Conservation (phyloP, 192 early-diverging fungal genomes). For the Coemansia sp. region DNA sequence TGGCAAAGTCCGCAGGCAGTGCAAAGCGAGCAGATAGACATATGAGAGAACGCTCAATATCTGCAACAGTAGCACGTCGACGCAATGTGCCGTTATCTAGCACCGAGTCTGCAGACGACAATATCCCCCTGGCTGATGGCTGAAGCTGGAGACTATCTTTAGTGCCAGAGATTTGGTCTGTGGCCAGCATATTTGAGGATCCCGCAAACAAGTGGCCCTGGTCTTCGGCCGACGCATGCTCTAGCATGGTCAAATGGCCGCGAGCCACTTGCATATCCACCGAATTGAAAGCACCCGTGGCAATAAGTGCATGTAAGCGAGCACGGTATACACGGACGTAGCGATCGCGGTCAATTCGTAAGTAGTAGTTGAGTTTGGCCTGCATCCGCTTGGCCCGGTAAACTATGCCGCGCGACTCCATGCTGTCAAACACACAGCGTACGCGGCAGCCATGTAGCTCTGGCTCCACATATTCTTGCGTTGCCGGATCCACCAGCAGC, state of each 20-base stretch:
- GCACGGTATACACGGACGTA: slow-evolving; percentile 17
- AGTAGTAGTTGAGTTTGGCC: slow-evolving; percentile 11
- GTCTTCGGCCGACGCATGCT: background rate
- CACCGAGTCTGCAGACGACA: background rate
- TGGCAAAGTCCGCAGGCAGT: slow-evolving; percentile 9
- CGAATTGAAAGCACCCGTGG: slow-evolving; percentile 6
- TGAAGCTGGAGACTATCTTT: too few species aligned
- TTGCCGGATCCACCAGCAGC: slow-evolving; percentile 1
- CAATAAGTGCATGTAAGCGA: slow-evolving; percentile 17
- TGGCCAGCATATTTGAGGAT: background rate
- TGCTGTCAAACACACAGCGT: slow-evolving; percentile 27
- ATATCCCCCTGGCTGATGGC: too few species aligned
- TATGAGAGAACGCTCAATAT: slow-evolving; percentile 11
- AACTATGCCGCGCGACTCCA: slow-evolving; percentile 22
- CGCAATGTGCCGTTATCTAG: slow-evolving; percentile 13
- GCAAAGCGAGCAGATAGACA: slow-evolving; percentile 12
- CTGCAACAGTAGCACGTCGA: background rate
- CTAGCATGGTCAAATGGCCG: slow-evolving; percentile 12
- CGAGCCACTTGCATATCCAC: slow-evolving; percentile 19
- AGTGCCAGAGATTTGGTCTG: too few species aligned
- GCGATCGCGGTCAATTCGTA: slow-evolving; percentile 7
- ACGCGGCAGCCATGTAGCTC: slow-evolving; percentile 29
- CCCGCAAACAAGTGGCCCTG: background rate
- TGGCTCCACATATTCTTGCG: slow-evolving; percentile 17
- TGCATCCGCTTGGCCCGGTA: slow-evolving; percentile 29